Percentiles rank a stretch among this genome's conserved stretches.
Conservation (phyloP, 139 green algal species). For the Penium margaritaceum region DNA sequence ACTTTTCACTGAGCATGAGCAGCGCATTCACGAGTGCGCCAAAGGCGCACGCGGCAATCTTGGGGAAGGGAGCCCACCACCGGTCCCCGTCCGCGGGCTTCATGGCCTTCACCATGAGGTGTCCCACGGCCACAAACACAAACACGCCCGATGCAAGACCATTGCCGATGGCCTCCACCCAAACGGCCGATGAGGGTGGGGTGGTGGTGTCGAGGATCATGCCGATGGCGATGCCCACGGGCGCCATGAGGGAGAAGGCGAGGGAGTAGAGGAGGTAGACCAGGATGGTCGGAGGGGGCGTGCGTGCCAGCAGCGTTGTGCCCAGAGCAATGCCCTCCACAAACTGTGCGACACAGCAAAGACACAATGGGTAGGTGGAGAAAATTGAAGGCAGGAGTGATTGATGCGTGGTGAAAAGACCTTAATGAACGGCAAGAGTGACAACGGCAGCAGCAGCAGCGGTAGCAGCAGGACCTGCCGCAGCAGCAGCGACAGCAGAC, state of each 20-base stretch:
- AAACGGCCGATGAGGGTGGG: not conserved
- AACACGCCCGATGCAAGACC: constrained; percentile 27
- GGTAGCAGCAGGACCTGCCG: no score
- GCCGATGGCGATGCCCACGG: constrained; percentile 14
- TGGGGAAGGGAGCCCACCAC: not conserved
- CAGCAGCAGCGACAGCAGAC: no score
- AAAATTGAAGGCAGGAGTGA: no score
- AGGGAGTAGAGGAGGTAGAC: not conserved
- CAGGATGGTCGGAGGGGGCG: not conserved
- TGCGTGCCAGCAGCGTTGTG: not conserved
- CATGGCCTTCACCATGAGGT: constrained; percentile 19
- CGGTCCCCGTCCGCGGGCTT: not conserved
- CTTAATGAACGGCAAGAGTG: no score
- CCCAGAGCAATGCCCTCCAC: constrained; percentile 31
- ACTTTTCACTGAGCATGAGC: not conserved
- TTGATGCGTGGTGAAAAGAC: no score
- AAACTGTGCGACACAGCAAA: not conserved
- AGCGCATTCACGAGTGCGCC: not conserved
- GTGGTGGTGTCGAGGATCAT: constrained; percentile 17
- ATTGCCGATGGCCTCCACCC: constrained; percentile 16
- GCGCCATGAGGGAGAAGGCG: not conserved
- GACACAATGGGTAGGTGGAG: no score
- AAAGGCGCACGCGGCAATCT: not conserved
- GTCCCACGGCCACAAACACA: constrained; percentile 10
- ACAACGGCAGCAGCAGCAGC: no score